These are phyloP conservation scores for Westerdykella sp. DNA, from an alignment of 2,329 filamentous ascomycete genomes.

Conservation along the genomic window DNA sequence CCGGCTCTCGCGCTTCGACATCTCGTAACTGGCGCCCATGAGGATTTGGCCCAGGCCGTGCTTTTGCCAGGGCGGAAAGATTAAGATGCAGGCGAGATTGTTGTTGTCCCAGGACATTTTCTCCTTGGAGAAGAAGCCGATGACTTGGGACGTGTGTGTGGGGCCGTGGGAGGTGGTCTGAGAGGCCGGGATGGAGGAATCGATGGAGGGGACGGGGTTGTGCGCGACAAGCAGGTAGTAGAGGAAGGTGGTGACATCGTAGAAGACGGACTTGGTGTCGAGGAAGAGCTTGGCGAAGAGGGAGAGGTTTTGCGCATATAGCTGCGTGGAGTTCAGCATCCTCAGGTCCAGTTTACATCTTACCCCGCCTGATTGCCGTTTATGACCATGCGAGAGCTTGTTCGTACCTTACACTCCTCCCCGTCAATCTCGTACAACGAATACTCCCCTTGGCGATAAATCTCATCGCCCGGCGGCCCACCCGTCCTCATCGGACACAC, in stretches of 20 bases:
- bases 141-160: conserved; percentile 48
- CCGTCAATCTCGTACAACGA: conserved; percentile 91
- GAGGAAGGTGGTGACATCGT: conserved; percentile 88
- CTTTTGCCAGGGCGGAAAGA: conserved; percentile 93
- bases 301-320: conserved; percentile 92
- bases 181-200: conserved; percentile 8
- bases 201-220: conserved; percentile 39
- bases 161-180: conserved; percentile 2
- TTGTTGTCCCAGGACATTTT: conserved; percentile 99
- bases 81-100: conserved; percentile 90
- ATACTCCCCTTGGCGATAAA: conserved; percentile 76
- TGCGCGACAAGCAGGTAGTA: conserved; percentile 88
- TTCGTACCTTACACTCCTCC: conserved; percentile 59
- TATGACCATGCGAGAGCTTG: neutral
- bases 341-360: neutral
- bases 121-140: conserved; percentile 98
- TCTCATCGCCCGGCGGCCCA: conserved; percentile 59
- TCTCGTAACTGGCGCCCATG: conserved; percentile 90
- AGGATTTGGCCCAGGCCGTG: conserved; percentile 81
- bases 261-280: conserved; percentile 97
- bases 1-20: conserved; percentile 74
- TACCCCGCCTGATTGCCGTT: neutral
- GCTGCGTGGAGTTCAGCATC: conserved; percentile 21
- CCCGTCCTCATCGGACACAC: conserved; percentile 30
- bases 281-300: conserved; percentile 97